phyloP scores from a whole-genome alignment of 2,329 filamentous ascomycete genomes.

The Tolypocladium ophioglossoides region DNA sequence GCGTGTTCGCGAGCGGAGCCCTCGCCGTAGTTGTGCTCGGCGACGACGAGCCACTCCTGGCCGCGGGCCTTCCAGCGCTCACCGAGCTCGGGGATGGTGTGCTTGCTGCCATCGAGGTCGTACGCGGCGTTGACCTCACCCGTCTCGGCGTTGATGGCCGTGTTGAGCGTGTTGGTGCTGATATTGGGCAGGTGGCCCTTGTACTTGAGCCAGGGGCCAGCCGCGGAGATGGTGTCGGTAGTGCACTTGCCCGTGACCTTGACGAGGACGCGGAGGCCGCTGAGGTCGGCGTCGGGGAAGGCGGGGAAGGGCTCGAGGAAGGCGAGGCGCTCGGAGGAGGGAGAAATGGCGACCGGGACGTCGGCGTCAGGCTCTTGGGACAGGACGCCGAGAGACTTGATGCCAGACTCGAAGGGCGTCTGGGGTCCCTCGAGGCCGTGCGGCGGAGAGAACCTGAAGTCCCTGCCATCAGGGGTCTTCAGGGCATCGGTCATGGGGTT shows the following conservation, averaged over 20 bases:
- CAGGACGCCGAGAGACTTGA: slow-evolving; percentile 61
- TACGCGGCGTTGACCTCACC: slow-evolving; percentile 88
- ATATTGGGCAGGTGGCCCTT: slow-evolving; percentile 99
- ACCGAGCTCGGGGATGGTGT: slow-evolving; percentile 80
- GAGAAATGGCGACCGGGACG: slow-evolving; percentile 67
- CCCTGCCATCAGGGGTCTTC: slow-evolving; percentile 64
- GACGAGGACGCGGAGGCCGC: slow-evolving; percentile 75
- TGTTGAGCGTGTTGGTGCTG: slow-evolving; percentile 92
- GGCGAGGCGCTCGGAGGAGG: slow-evolving; percentile 82
- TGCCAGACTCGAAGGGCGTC: slow-evolving; percentile 65
- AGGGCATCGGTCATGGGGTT: slow-evolving; percentile 88
- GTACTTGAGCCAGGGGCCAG: slow-evolving; percentile 97
- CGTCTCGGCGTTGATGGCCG: slow-evolving; percentile 83
- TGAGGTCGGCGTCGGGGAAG: slow-evolving; percentile 69
- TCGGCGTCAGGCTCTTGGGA: slow-evolving; percentile 61
- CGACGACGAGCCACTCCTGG: slow-evolving; percentile 83
- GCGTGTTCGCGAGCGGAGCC: slow-evolving; percentile 84
- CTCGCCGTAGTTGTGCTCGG: slow-evolving; percentile 96
- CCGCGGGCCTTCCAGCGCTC: slow-evolving; percentile 68
- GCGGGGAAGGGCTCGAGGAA: slow-evolving; percentile 81
- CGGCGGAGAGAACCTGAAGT: slow-evolving; percentile 78
- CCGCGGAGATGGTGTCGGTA: slow-evolving; percentile 95
- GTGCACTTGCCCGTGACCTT: slow-evolving; percentile 98
- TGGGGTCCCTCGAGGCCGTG: slow-evolving; percentile 55
- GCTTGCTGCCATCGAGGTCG: slow-evolving; percentile 64